Evolutionary conservation across 768 basidiomycete species (phyloP), one percentile per base, ranked within the genome.

Genomic region (Neoboletus subvelutipes): DNA sequence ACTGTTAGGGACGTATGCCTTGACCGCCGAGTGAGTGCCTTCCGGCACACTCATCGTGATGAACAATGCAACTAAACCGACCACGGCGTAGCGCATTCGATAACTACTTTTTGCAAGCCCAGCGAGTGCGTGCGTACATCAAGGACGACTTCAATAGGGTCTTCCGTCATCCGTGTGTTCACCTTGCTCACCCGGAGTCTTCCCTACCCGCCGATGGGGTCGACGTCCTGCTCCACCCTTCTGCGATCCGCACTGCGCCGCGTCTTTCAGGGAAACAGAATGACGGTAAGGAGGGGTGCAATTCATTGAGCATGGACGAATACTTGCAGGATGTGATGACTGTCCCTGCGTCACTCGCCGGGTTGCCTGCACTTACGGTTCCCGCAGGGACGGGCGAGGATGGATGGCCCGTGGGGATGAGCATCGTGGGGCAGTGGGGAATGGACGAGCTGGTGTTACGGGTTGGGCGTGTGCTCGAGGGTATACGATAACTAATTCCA

Each of bases 21-120:
- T 99, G 42, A 89, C 88, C 0, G 94, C 94, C 29, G 92, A 92
- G 95, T 97, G 65, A 67, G 90, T 75, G 5, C 13, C 22, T 1
- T 9, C 26, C 10, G 2, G 4, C 18, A 42, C 28, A 7, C 53
- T 48, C 8, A 6, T 28, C 33, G 34, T 45, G 26, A 42, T 4
- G 6, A 40, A 9, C 9, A 0, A 22, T 4, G 33, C 22, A 12
- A 11, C 37, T 26, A 12, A 50, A 50, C 26, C 15, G 5, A 28
- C 28, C 34, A 10, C 2, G 53, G 2, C 24, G 6, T 64, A 98
- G 94, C 55, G 94, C 94, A n/a, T 98, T 94, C 67, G 90, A 98
- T 73, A 98, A 96, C 67, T 98, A 96, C 71, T 99, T 94, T 69
- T 79, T 98, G 6, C 93, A 96, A 75, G 95, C 96, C 0, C 88